Conservation (phyloP, 352 stramenopile genomes). For the Achlya hypogyna region DNA sequence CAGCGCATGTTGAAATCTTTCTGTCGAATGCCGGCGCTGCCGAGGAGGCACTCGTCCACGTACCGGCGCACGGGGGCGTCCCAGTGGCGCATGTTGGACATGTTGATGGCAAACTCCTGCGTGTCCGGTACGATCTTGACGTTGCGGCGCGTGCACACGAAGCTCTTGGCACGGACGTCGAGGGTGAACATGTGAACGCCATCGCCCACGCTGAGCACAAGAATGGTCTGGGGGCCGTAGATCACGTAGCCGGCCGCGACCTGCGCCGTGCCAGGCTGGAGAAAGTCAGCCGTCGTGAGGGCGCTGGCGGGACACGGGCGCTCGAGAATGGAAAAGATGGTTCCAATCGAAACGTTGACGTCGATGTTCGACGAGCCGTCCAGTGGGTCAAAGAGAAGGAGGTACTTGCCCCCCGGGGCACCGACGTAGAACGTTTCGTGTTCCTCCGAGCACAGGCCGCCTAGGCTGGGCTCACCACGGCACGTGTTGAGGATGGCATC, state of each 20-base stretch:
- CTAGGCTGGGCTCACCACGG: background rate
- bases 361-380: conserved; percentile 19
- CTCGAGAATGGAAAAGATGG: conserved; percentile 7
- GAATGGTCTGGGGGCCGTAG: conserved; percentile 12
- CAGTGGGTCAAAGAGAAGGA: conserved; percentile 13
- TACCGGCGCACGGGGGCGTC: background rate
- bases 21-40: background rate
- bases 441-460: conserved; percentile 15
- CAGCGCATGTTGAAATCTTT: conserved; percentile 19
- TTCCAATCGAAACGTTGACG: conserved; percentile 15
- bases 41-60: conserved; percentile 6
- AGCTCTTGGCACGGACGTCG: background rate
- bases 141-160: background rate
- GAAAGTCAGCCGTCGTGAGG: background rate
- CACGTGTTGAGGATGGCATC: background rate
- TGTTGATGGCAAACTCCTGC: conserved; percentile 17
- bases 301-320: background rate
- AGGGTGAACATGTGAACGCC: conserved; percentile 17
- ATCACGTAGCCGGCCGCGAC: conserved; percentile 12
- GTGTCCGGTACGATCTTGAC: background rate
- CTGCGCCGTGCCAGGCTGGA: background rate
- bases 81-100: conserved; percentile 18
- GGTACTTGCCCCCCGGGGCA: background rate
- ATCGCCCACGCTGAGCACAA: background rate
- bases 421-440: conserved; percentile 3